Conservation (phyloP, 208 protist genomes). For the Leishmania turanica region DNA sequence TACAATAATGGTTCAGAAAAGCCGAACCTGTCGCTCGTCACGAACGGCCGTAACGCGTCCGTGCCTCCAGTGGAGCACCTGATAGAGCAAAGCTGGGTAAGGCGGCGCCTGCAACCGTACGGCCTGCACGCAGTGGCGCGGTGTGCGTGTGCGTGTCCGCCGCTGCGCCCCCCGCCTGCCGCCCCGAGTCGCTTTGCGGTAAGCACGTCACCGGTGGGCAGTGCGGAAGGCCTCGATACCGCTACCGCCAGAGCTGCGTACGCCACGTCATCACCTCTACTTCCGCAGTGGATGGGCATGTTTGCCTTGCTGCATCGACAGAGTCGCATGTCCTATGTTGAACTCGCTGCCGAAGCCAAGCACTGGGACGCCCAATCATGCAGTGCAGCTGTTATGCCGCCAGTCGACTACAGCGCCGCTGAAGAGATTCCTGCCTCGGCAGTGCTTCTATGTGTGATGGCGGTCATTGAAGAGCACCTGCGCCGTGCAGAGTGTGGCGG, state of each 20-base stretch:
- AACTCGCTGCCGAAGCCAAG: constrained; percentile 16
- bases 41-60: not conserved
- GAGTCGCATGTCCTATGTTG: constrained; percentile 26
- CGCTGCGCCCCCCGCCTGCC: constrained; percentile 4
- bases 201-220: not conserved
- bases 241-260: not conserved
- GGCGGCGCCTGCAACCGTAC: constrained; percentile 26
- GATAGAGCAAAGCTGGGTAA: constrained; percentile 17
- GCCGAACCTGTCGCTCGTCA: not conserved
- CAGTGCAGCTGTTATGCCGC: constrained; percentile 8
- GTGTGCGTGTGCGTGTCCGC: constrained; percentile 13
- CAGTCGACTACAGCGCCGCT: constrained; percentile 22
- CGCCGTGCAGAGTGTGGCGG: constrained; percentile 14
- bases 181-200: not conserved
- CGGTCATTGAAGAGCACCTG: constrained; percentile 45
- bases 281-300: constrained; percentile 32
- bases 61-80: constrained; percentile 4
- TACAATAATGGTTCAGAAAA: not conserved
- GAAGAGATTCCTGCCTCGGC: constrained; percentile 22
- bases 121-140: constrained; percentile 27
- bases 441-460: constrained; percentile 26
- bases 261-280: not conserved
- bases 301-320: constrained; percentile 44
- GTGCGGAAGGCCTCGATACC: not conserved
- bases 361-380: constrained; percentile 10